These are phyloP conservation scores for Gynostemma pentaphyllum DNA, from an alignment of 306 rosid species.

Conservation along the genomic window DNA sequence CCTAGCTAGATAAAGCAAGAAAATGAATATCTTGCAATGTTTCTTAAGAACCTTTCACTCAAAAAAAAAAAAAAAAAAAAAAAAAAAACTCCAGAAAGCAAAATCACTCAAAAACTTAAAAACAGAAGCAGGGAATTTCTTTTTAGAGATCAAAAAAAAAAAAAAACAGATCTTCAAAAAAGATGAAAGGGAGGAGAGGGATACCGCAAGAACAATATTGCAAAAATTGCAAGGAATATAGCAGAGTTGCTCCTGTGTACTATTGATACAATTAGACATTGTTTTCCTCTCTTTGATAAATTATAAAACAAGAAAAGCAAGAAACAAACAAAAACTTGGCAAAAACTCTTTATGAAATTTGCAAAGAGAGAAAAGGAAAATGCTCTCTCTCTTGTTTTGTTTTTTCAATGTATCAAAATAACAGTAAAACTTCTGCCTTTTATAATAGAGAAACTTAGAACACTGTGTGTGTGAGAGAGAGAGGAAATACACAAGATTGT, in stretches of 20 bases:
- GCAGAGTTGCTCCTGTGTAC: conserved; percentile 79
- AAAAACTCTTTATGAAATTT: conserved; percentile 13
- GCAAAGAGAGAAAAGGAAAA: conserved; percentile 17
- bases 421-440: conserved; percentile 31
- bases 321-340: not conserved
- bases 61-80: not conserved
- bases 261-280: conserved; percentile 68
- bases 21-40: not conserved
- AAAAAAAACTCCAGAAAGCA: not conserved
- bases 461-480: conserved; percentile 9
- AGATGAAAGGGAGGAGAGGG: not conserved
- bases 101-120: not conserved
- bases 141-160: not conserved
- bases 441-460: conserved; percentile 30
- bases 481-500: not conserved
- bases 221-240: conserved; percentile 98
- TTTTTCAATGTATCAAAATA: conserved; percentile 25
- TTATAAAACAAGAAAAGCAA: not conserved
- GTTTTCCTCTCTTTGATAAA: conserved; percentile 15
- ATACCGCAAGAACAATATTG: conserved; percentile 98
- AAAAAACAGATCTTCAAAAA: not conserved
- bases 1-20: not conserved
- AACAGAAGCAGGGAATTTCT: no score
- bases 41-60: not conserved
- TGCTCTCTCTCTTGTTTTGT: conserved; percentile 32